phyloP scores from a whole-genome alignment of 2,329 filamentous ascomycete genomes.

The Phaeophleospora eucalypticola region DNA sequence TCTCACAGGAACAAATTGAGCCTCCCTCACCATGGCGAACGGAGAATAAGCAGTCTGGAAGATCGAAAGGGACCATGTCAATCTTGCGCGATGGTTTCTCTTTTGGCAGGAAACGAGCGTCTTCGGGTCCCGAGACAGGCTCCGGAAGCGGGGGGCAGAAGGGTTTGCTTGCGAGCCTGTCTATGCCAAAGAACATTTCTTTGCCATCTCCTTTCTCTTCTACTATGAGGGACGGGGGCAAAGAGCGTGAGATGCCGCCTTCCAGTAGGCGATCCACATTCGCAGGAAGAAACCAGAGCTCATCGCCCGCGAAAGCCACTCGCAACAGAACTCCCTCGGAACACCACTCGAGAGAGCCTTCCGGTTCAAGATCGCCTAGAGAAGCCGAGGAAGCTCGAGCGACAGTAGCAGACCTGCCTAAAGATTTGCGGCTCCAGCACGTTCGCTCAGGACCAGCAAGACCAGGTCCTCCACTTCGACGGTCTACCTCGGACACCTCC shows the following conservation, averaged over 20 bases:
- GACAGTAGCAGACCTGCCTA: slow-evolving; percentile 20
- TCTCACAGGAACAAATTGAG: slow-evolving; percentile 9
- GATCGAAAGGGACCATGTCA: slow-evolving; percentile 34
- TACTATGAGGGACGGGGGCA: slow-evolving; percentile 4
- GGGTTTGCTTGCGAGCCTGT: slow-evolving; percentile 21
- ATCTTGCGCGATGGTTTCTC: slow-evolving; percentile 38
- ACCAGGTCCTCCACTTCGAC: slow-evolving; percentile 42
- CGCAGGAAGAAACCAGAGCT: neutral
- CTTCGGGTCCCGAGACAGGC: slow-evolving; percentile 35
- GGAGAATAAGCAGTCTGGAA: slow-evolving; percentile 34
- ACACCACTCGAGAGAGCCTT: neutral
- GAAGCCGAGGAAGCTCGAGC: slow-evolving; percentile 20
- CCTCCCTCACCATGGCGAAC: slow-evolving; percentile 47
- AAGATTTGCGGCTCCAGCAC: slow-evolving; percentile 14
- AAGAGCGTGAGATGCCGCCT: slow-evolving; percentile 3
- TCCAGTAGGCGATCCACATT: slow-evolving; percentile 7
- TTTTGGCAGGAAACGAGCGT: slow-evolving; percentile 36
- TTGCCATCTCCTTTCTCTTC: slow-evolving; percentile 26
- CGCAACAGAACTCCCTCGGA: neutral
- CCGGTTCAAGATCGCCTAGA: slow-evolving; percentile 4
- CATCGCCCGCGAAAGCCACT: neutral
- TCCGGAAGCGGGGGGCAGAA: slow-evolving; percentile 24
- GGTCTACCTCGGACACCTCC: slow-evolving; percentile 72
- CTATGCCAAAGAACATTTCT: slow-evolving; percentile 29
- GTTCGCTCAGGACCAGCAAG: slow-evolving; percentile 14